phyloP scores from a whole-genome alignment of 2,329 filamentous ascomycete species.

The Paraconiothyrium brasiliense region DNA sequence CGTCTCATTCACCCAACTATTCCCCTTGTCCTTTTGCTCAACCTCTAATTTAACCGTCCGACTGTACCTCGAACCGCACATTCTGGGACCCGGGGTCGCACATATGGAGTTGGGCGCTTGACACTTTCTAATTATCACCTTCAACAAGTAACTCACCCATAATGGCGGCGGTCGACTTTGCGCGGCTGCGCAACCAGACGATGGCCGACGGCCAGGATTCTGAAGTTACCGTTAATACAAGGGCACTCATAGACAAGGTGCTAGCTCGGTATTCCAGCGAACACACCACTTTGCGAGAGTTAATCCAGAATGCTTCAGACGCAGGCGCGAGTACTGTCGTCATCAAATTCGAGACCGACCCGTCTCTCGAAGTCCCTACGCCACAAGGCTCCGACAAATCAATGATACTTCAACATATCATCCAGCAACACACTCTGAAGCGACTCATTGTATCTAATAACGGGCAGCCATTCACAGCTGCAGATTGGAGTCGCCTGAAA shows the following conservation, averaged over 20 bases:
- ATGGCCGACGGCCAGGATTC: slow-evolving; percentile 92
- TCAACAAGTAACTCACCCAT: background rate
- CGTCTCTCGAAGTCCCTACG: slow-evolving; percentile 78
- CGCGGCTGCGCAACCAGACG: slow-evolving; percentile 82
- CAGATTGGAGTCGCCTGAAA: slow-evolving; percentile 93
- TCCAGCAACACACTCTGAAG: slow-evolving; percentile 85
- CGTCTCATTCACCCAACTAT: background rate
- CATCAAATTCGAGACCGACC: slow-evolving; percentile 90
- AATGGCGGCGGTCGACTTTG: slow-evolving; percentile 61
- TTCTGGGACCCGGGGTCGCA: background rate
- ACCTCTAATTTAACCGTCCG: background rate
- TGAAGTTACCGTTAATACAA: slow-evolving; percentile 96
- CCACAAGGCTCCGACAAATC: slow-evolving; percentile 73
- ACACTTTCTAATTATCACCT: background rate
- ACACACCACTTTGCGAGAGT: slow-evolving; percentile 86
- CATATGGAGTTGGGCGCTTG: background rate
- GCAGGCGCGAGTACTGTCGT: slow-evolving; percentile 89
- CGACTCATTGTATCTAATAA: slow-evolving; percentile 93
- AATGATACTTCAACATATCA: slow-evolving; percentile 80
- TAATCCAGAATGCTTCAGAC: slow-evolving; percentile 98
- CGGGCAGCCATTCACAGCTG: slow-evolving; percentile 84
- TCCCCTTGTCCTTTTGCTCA: background rate
- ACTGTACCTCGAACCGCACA: background rate
- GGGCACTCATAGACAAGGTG: slow-evolving; percentile 97
- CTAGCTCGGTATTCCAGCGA: slow-evolving; percentile 96